Conservation (phyloP, 139 green algal genomes). For the Ettlia oleoabundans region DNA sequence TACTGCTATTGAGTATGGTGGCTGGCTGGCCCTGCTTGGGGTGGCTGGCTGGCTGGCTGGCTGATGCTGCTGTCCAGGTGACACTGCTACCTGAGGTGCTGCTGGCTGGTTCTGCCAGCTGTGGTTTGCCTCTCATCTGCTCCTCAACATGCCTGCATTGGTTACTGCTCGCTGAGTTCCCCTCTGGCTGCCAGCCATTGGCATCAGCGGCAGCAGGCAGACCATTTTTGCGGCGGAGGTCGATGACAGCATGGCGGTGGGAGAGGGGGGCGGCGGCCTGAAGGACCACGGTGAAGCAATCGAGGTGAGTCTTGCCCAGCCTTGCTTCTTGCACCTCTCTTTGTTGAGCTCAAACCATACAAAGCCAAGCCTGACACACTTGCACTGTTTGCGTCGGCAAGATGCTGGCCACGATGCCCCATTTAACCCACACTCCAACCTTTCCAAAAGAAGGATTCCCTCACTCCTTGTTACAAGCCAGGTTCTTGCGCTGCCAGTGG, state of each 20-base stretch:
- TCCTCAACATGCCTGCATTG: background rate
- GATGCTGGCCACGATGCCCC: background rate
- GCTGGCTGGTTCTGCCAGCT: background rate
- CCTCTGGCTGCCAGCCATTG: constrained; percentile 31
- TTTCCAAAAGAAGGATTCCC: background rate
- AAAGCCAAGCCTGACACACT: background rate
- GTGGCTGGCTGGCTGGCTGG: no score
- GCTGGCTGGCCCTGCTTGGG: no score
- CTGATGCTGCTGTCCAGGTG: background rate
- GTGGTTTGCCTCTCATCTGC: background rate
- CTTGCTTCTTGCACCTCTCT: background rate
- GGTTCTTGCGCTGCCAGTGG: constrained; percentile 72
- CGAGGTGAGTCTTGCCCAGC: constrained; percentile 60
- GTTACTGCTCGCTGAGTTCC: background rate
- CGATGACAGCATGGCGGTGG: constrained; percentile 63
- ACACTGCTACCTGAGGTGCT: background rate
- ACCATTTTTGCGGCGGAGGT: constrained; percentile 78
- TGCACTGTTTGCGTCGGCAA: background rate
- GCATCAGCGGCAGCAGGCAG: constrained; percentile 63
- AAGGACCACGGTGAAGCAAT: constrained; percentile 79
- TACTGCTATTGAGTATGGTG: no score
- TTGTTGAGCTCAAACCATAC: background rate
- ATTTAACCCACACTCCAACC: background rate
- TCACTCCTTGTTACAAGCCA: background rate
- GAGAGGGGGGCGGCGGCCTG: constrained; percentile 61